Percentiles rank a stretch among this genome's conserved stretches.
phyloP scores from a whole-genome alignment of 2,329 filamentous ascomycete species.

The Reticulascus tulasneorum region DNA sequence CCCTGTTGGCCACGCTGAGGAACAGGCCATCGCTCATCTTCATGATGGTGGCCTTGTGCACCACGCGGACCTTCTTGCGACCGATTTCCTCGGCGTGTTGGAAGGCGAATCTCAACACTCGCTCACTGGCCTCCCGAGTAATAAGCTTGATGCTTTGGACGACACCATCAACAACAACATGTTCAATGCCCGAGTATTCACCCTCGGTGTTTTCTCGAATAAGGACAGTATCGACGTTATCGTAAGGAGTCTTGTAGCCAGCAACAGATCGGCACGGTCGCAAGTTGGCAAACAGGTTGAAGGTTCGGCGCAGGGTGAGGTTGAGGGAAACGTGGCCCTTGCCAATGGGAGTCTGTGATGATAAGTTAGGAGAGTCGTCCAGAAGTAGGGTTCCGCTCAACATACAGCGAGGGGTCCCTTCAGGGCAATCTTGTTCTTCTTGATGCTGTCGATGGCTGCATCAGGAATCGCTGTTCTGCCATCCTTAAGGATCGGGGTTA shows the following conservation, averaged over 20 bases:
- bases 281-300: slow-evolving; percentile 99
- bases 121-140: slow-evolving; percentile 89
- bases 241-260: slow-evolving; percentile 98
- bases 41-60: slow-evolving; percentile 99
- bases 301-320: slow-evolving; percentile 95
- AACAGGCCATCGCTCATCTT: slow-evolving; percentile 99
- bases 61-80: slow-evolving; percentile 93
- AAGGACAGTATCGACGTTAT: slow-evolving; percentile 92
- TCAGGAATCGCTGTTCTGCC: slow-evolving; percentile 95
- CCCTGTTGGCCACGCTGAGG: slow-evolving; percentile 77
- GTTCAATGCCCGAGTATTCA: slow-evolving; percentile 99
- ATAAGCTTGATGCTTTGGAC: slow-evolving; percentile 99
- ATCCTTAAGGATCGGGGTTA: slow-evolving; percentile 88
- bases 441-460: slow-evolving; percentile 87
- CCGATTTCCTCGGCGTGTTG: slow-evolving; percentile 93
- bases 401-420: slow-evolving; percentile 94
- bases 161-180: slow-evolving; percentile 94
- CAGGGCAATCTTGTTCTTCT: slow-evolving; percentile 93
- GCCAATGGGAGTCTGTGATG: slow-evolving; percentile 50
- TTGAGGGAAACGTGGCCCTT: slow-evolving; percentile 99
- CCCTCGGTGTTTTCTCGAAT: slow-evolving; percentile 99
- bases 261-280: slow-evolving; percentile 95
- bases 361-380: neutral
- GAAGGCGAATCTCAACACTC: slow-evolving; percentile 95
- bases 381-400: slow-evolving; percentile 17